Conservation (phyloP, 257 asterid species). For the Fraxinus pennsylvanica region DNA sequence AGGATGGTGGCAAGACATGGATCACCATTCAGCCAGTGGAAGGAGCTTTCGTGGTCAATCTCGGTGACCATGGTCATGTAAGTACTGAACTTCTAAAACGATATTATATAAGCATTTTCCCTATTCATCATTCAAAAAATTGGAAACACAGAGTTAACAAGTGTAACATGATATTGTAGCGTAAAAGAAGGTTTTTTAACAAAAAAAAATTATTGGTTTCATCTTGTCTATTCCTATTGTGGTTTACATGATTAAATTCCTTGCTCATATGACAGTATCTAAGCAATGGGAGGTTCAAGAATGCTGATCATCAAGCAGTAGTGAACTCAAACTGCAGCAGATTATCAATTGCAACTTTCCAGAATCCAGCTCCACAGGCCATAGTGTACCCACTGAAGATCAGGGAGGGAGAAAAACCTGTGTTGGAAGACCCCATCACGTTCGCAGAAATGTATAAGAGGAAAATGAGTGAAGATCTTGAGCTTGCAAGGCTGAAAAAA, state of each 20-base stretch:
- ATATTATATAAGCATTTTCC: too few species aligned
- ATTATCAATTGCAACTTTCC: conserved; percentile 78
- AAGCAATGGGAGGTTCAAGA: conserved; percentile 95
- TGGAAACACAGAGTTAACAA: too few species aligned
- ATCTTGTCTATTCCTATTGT: not conserved
- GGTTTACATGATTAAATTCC: not conserved
- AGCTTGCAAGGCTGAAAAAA: conserved; percentile 61
- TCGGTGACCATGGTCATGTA: conserved; percentile 87
- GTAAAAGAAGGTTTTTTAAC: too few species aligned
- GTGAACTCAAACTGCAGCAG: conserved; percentile 76
- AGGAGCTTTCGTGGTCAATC: conserved; percentile 88
- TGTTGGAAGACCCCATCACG: conserved; percentile 56
- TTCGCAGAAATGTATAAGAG: conserved; percentile 73
- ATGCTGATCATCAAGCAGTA: conserved; percentile 89
- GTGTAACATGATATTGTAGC: too few species aligned
- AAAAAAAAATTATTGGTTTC: too few species aligned
- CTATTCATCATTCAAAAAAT: too few species aligned
- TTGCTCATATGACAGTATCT: conserved; percentile 43
- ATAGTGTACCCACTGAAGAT: conserved; percentile 64
- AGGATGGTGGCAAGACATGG: conserved; percentile 82
- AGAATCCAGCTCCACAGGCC: conserved; percentile 79
- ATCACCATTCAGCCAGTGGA: conserved; percentile 84
- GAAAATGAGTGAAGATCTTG: conserved; percentile 81
- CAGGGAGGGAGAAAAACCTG: conserved; percentile 56
- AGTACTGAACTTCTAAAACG: conserved; percentile 18